Evolutionary conservation across 148 eudicot genomes (phyloP), one percentile per base, ranked within the genome.

Genomic region (Vaccinium vitisidaea): DNA sequence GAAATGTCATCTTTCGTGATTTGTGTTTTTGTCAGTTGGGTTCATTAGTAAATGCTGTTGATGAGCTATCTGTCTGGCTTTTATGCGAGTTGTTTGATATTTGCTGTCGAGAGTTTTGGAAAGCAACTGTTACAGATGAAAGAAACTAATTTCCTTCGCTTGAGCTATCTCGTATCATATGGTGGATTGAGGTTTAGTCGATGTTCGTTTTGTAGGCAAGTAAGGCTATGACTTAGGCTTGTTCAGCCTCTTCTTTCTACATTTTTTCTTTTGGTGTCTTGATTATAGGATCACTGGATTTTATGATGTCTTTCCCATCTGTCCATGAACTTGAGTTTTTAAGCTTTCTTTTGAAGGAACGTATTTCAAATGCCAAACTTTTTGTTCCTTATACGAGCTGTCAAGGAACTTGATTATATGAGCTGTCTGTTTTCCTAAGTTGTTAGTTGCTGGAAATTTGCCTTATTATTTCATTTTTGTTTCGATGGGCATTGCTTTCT

Each of bases 121-220:
- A 69, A 69, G 43, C 13, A 69, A 69, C 74, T 27, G 74, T 18
- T 69, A 69, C 74, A 12, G 74, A 69, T 69, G 74, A 69, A 69
- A 39, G 39, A 69, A 27, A 69, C 74, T 69, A 69, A 69, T 69
- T 30, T 8, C 18, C 8, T 27, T 30, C 43, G 30, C 12, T 69
- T 27, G 39, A 11, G 39, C 43, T 69, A 19, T 6, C 46, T 54
- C 5, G 54, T 25, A 27, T 79, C 30, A 54, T 27, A 32, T 1
- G 21, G 2, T 79, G 63, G 63, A 79, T 54, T 79, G 54, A 54
- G 81, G 74, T 69, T 69, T 69, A 23, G 74, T 30, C 12, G 43
- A 12, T 16, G 1, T 30, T 69, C 19, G 6, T 67, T 67, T 67
- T 67, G 39, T 67, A 1, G 18, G 74, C 74, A 27, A 27, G 39